Evolutionary conservation across 345 rosid genomes (phyloP).

Genomic region (Excoecaria cochinchinensis): DNA sequence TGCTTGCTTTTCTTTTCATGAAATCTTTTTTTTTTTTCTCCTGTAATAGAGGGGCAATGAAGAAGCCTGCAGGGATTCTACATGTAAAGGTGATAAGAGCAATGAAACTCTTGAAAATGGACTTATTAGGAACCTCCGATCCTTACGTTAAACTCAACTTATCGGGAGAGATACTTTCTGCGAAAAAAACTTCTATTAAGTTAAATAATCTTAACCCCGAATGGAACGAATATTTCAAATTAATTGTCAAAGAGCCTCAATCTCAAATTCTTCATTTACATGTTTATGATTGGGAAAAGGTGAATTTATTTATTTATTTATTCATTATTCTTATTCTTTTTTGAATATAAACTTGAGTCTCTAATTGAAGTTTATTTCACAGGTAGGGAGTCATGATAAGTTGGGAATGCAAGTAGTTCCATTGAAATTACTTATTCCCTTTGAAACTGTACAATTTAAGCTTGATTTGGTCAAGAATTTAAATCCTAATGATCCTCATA

Average conservation of each 20-base stretch:
- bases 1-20: neutral
- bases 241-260: conserved; percentile 44
- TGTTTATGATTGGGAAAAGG: conserved; percentile 60
- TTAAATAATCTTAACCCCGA: conserved; percentile 50
- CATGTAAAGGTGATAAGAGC: conserved; percentile 48
- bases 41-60: conserved; percentile 34
- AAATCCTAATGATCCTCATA: conserved; percentile 37
- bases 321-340: too few species aligned
- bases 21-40: too few species aligned
- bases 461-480: conserved; percentile 44
- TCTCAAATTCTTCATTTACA: conserved; percentile 46
- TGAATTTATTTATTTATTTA: neutral
- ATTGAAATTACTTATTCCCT: conserved; percentile 29
- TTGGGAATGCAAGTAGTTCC: conserved; percentile 55
- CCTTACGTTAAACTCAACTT: conserved; percentile 49
- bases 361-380: conserved; percentile 1
- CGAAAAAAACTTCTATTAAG: conserved; percentile 43
- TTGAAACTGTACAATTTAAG: conserved; percentile 30
- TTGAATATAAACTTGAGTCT: too few species aligned
- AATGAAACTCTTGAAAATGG: conserved; percentile 43
- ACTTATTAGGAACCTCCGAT: conserved; percentile 52
- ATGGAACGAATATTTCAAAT: conserved; percentile 55
- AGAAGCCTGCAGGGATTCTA: conserved; percentile 51
- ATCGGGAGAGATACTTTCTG: conserved; percentile 42
- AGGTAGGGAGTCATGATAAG: conserved; percentile 55